phyloP scores from a whole-genome alignment of 192 early-diverging fungal species.

The Podochytrium sp. region DNA sequence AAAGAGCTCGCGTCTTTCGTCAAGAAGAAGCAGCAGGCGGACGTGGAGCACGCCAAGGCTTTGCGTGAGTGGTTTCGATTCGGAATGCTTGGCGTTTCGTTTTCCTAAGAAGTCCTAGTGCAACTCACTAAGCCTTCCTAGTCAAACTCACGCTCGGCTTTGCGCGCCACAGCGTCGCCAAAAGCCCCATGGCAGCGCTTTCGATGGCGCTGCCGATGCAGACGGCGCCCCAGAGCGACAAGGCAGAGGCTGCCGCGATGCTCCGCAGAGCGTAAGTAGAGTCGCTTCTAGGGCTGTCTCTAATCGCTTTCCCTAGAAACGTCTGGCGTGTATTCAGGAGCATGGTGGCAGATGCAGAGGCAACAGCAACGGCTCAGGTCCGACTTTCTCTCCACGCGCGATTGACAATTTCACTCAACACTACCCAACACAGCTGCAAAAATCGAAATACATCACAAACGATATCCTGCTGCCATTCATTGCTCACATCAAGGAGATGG shows the following conservation, averaged over 20 bases:
- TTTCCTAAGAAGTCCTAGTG: too few relatives aligned
- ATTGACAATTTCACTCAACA: background rate
- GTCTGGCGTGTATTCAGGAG: conserved; percentile 41
- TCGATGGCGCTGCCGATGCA: conserved; percentile 2
- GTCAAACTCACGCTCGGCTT: conserved; percentile 19
- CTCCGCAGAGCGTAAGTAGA: conserved; percentile 19
- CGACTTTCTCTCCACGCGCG: background rate
- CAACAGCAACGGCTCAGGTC: conserved; percentile 44
- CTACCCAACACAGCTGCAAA: conserved; percentile 10
- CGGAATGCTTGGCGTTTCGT: background rate
- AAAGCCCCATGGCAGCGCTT: background rate
- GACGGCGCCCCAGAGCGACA: background rate
- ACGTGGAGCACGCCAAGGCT: conserved; percentile 47
- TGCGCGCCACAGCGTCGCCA: background rate
- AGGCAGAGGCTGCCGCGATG: background rate
- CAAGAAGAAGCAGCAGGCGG: conserved; percentile 40
- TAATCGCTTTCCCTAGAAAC: conserved; percentile 18
- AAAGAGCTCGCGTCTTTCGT: conserved; percentile 44
- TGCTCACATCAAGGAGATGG: conserved; percentile 47
- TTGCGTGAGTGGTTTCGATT: conserved; percentile 37
- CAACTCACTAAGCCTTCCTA: too few relatives aligned
- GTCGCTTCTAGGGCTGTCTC: background rate
- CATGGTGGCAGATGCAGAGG: conserved; percentile 38
- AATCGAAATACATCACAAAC: conserved; percentile 38
- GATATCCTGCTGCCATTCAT: conserved; percentile 42